phyloP scores from a whole-genome alignment of 2,329 filamentous ascomycete genomes.

The Stachybotrys elegans region DNA sequence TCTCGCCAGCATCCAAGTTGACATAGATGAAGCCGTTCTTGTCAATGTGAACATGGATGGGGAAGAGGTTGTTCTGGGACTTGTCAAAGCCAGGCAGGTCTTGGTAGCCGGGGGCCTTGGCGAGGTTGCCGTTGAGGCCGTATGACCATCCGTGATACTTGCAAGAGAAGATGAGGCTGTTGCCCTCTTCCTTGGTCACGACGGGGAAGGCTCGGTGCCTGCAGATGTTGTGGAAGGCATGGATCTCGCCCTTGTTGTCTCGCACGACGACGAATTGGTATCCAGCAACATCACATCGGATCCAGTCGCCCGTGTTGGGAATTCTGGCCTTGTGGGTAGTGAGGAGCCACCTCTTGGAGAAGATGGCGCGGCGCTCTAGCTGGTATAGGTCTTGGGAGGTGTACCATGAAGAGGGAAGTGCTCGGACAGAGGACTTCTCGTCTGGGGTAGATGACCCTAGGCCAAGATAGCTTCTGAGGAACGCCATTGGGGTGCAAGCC shows the following conservation, averaged over 20 bases:
- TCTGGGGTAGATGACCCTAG: slow-evolving; percentile 20
- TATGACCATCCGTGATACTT: slow-evolving; percentile 62
- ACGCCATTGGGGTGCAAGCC: slow-evolving; percentile 19
- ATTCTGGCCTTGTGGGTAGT: slow-evolving; percentile 48
- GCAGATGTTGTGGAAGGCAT: slow-evolving; percentile 60
- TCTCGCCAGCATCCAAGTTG: slow-evolving; percentile 44
- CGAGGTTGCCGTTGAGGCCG: slow-evolving; percentile 49
- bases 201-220: slow-evolving; percentile 57
- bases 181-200: slow-evolving; percentile 44
- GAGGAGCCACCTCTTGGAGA: slow-evolving; percentile 52
- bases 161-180: slow-evolving; percentile 49
- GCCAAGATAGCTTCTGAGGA: slow-evolving; percentile 33
- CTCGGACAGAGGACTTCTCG: slow-evolving; percentile 19
- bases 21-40: slow-evolving; percentile 52
- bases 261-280: slow-evolving; percentile 49
- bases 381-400: slow-evolving; percentile 48
- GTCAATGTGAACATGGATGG: slow-evolving; percentile 49
- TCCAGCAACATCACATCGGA: slow-evolving; percentile 49
- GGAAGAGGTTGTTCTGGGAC: slow-evolving; percentile 49
- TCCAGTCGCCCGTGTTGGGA: slow-evolving; percentile 48
- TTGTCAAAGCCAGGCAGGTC: slow-evolving; percentile 52
- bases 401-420: slow-evolving; percentile 48
- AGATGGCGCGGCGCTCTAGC: slow-evolving; percentile 51
- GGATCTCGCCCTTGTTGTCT: slow-evolving; percentile 46
- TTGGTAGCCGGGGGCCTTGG: slow-evolving; percentile 56